Evolutionary conservation across 441 rosid genomes (phyloP).

Genomic region (Sinapis alba): DNA sequence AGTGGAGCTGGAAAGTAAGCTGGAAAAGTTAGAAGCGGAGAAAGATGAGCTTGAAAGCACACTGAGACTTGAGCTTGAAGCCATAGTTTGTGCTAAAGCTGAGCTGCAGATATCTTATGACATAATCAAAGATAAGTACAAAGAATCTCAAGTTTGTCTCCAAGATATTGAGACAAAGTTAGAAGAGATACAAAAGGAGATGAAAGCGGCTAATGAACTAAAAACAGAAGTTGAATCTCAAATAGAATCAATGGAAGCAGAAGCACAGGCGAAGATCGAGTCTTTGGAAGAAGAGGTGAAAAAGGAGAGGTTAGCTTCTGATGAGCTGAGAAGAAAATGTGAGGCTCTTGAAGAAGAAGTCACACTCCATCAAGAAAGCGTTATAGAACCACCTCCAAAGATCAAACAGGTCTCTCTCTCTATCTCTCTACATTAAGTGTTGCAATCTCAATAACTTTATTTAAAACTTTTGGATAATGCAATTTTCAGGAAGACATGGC

Average conservation of each 20-base stretch:
- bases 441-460: neutral
- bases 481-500: slow-evolving; percentile 67
- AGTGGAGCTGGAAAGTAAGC: slow-evolving; percentile 41
- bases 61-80: slow-evolving; percentile 34
- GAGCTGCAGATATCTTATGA: slow-evolving; percentile 55
- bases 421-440: neutral
- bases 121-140: slow-evolving; percentile 45
- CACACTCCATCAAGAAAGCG: slow-evolving; percentile 44
- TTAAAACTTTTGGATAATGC: slow-evolving; percentile 7
- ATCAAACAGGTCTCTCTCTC: slow-evolving; percentile 66
- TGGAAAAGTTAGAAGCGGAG: slow-evolving; percentile 49
- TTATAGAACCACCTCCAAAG: slow-evolving; percentile 48
- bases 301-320: slow-evolving; percentile 53
- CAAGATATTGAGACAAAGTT: slow-evolving; percentile 52
- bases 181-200: slow-evolving; percentile 58
- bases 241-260: slow-evolving; percentile 51
- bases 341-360: slow-evolving; percentile 67
- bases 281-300: slow-evolving; percentile 58
- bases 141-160: slow-evolving; percentile 57
- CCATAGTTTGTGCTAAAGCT: slow-evolving; percentile 22
- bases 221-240: slow-evolving; percentile 60
- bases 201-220: slow-evolving; percentile 49
- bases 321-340: slow-evolving; percentile 54
- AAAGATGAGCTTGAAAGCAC: slow-evolving; percentile 36
- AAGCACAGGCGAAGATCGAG: slow-evolving; percentile 53